Conservation (phyloP, 2,329 filamentous ascomycete genomes). For the Phaeosphaeriaceae sp. region DNA sequence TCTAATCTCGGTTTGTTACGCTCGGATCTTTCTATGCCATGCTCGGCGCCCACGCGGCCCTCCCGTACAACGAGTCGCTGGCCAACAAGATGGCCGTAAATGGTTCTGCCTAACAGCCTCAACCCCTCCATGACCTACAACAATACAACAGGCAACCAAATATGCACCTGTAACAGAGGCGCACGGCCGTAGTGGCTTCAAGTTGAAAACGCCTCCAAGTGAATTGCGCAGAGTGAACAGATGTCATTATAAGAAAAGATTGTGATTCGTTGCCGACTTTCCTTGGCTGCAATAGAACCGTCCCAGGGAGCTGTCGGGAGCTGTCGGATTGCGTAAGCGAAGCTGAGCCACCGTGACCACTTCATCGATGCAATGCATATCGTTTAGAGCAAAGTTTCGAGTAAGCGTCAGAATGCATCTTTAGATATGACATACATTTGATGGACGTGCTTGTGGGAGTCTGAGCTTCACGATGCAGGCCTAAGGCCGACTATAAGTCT, state of each 20-base stretch:
- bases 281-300: too few species aligned
- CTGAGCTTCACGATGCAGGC: slow-evolving; percentile 14
- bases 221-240: too few species aligned
- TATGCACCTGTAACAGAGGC: slow-evolving; percentile 11
- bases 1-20: slow-evolving; percentile 27
- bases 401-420: slow-evolving; percentile 32
- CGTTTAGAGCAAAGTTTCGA: slow-evolving; percentile 24
- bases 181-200: too few species aligned
- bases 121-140: slow-evolving; percentile 8
- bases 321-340: slow-evolving; percentile 28
- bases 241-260: too few species aligned
- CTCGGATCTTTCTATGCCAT: slow-evolving; percentile 19
- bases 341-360: slow-evolving; percentile 23
- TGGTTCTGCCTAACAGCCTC: slow-evolving; percentile 41
- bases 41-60: slow-evolving; percentile 22
- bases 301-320: slow-evolving; percentile 12
- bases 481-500: slow-evolving; percentile 35
- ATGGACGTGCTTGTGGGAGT: slow-evolving; percentile 12
- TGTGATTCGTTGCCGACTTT: slow-evolving; percentile 6
- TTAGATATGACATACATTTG: slow-evolving; percentile 31
- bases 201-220: too few species aligned
- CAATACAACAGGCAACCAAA: slow-evolving; percentile 16
- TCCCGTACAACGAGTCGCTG: slow-evolving; percentile 25
- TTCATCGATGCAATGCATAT: slow-evolving; percentile 24
- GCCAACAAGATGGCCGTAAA: slow-evolving; percentile 36